Base-by-base conservation (phyloP, 768 basidiomycete species). In the Boletus vinaceobasis region DNA sequence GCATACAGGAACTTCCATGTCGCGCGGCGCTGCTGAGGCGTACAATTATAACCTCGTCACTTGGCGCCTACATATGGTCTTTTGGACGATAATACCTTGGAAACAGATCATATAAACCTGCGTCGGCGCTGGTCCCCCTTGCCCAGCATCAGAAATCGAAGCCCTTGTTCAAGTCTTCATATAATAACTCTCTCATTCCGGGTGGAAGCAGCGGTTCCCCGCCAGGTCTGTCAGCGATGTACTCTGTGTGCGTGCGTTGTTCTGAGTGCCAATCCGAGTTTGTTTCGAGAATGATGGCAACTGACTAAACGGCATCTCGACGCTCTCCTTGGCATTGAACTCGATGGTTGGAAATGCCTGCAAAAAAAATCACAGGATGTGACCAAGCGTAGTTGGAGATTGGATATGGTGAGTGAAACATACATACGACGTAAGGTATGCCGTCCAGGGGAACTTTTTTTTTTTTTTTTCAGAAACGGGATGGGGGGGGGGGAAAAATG, bases 271-370 rank as follows among this genome's bases (percentile, higher is more conserved):
- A n/a, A n/a, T n/a, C n/a, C n/a, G n/a, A 36, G 11, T 15, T 19
- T 19, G 11, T 11, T 26, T 52, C 36, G 11, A 23, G 35, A 37
- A 49, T 26, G 33, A 9, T 7, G 1, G 7, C 2, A 21, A 81
- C 89, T 67, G 62, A 90, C 93, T 76, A 77, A 99, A 99, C 0
- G 97, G 97, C 97, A 99, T 99, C 73, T 98, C 93, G 6, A 98
- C 93, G 42, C 88, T 89, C 70, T 99, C 97, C 62, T 84, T 86
- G 5, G 81, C 68, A 62, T 88, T 90, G 77, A 98, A 98, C 17
- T 61, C 73, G 65, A 99, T 96, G 0, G 93, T 96, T 0, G 97
- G 97, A 70, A 84, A 84, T 63, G 93, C 88, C 91, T 96, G 53
- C 23, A n/a, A 47, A 42, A 44, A 46, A 15, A n/a, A 26, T n/a